Conservation (phyloP, 2,329 filamentous ascomycete species). For the Diplocarpon mali region DNA sequence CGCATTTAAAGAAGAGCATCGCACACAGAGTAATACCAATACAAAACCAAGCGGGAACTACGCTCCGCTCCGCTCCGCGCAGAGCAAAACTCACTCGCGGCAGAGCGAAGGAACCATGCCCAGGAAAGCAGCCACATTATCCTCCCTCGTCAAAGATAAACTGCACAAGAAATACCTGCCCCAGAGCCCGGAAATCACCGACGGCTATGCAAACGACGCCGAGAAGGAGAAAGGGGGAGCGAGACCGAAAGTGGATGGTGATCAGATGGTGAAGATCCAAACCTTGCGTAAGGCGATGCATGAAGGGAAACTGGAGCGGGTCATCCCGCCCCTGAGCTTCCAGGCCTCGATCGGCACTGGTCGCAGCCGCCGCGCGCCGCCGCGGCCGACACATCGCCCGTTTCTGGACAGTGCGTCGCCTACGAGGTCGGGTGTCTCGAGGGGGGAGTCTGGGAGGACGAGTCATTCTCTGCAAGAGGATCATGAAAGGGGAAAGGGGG, state of each 20-base stretch:
- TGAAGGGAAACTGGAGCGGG: slow-evolving; percentile 10
- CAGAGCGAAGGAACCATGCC: too few species aligned
- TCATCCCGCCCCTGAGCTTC: slow-evolving; percentile 1
- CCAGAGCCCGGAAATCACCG: too few species aligned
- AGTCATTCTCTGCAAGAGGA: neutral
- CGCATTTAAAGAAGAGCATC: too few species aligned
- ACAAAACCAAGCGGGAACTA: neutral
- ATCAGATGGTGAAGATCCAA: neutral
- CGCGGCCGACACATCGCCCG: neutral
- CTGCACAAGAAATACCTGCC: neutral
- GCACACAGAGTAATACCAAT: too few species aligned
- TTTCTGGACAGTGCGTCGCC: neutral
- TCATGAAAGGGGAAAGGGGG: neutral
- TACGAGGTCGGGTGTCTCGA: neutral
- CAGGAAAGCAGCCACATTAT: slow-evolving; percentile 3
- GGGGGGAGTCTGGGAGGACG: neutral
- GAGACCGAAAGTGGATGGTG: neutral
- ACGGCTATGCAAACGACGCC: too few species aligned
- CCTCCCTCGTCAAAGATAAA: slow-evolving; percentile 1
- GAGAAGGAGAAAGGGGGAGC: neutral
- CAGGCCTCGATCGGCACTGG: neutral
- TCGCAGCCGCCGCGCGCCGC: neutral
- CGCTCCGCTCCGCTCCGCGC: neutral
- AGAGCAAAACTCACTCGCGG: neutral
- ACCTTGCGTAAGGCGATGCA: slow-evolving; percentile 4